Percentiles rank a stretch among this genome's conserved stretches.
Evolutionary conservation across 73 alveolate species (phyloP).

Genomic region (Paramecium tetraurelia): DNA sequence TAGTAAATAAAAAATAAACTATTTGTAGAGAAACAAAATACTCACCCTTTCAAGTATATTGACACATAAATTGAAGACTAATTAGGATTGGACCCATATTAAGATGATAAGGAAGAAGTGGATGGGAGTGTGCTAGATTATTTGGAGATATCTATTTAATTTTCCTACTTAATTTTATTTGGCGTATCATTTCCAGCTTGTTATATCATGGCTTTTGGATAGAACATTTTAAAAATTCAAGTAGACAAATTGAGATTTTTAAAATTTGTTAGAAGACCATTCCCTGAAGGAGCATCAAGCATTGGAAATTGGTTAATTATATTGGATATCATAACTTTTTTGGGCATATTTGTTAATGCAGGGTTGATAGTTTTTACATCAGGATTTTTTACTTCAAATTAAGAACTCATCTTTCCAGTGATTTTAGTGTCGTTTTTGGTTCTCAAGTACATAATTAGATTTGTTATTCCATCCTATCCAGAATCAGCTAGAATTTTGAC

Average conservation of each 20-base stretch:
- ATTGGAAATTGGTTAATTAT: constrained; percentile 65
- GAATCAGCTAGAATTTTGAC: constrained; percentile 40
- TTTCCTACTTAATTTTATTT: constrained; percentile 54
- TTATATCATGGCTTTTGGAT: constrained; percentile 40
- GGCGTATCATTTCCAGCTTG: constrained; percentile 69
- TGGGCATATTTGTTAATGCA: constrained; percentile 57
- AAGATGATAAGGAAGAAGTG: constrained; percentile 38
- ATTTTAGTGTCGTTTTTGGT: constrained; percentile 22
- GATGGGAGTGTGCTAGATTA: constrained; percentile 64
- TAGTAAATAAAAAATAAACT: not conserved
- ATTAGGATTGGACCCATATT: constrained; percentile 46
- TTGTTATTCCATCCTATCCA: constrained; percentile 33
- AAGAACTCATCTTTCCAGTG: not conserved
- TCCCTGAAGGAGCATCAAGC: constrained; percentile 59
- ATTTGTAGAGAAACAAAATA: not conserved
- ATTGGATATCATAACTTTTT: constrained; percentile 51
- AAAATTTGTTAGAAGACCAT: constrained; percentile 65
- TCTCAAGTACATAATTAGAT: constrained; percentile 35
- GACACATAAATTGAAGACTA: constrained; percentile 57
- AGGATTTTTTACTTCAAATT: not conserved
- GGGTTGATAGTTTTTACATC: constrained; percentile 56
- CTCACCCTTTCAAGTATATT: constrained; percentile 42
- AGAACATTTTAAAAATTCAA: constrained; percentile 46
- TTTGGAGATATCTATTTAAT: constrained; percentile 62
- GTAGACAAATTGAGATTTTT: constrained; percentile 54